These are phyloP conservation scores for Candida ascalaphidarum DNA, from an alignment of 805 yeast genomes.

Conservation along the genomic window DNA sequence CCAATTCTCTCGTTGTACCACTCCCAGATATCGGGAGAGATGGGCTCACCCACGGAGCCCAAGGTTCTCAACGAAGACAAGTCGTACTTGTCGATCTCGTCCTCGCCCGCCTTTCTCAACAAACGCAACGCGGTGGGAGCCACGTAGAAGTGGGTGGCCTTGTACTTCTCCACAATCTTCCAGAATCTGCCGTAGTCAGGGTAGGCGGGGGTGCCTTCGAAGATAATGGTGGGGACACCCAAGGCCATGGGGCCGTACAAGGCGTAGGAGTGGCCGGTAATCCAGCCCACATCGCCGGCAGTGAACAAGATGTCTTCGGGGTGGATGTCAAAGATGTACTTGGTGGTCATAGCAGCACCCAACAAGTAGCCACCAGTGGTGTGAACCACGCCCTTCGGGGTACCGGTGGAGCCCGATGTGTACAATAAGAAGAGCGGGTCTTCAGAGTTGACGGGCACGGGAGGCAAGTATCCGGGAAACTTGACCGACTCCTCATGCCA, in stretches of 20 bases:
- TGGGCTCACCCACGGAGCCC: slow-evolving; percentile 85
- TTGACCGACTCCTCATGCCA: slow-evolving; percentile 67
- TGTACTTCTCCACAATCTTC: slow-evolving; percentile 65
- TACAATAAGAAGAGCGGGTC: slow-evolving; percentile 75
- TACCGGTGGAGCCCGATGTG: slow-evolving; percentile 84
- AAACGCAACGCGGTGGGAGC: slow-evolving; percentile 81
- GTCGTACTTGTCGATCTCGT: slow-evolving; percentile 52
- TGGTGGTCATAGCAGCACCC: slow-evolving; percentile 66
- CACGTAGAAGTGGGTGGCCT: slow-evolving; percentile 72
- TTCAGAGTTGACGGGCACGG: slow-evolving; percentile 69
- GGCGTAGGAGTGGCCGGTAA: slow-evolving; percentile 80
- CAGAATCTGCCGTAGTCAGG: slow-evolving; percentile 76
- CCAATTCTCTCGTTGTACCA: slow-evolving; percentile 75
- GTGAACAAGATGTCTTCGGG: slow-evolving; percentile 70
- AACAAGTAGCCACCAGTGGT: slow-evolving; percentile 73
- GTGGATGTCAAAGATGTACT: slow-evolving; percentile 70
- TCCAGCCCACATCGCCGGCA: slow-evolving; percentile 91
- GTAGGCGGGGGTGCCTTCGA: slow-evolving; percentile 84
- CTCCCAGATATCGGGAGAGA: slow-evolving; percentile 81
- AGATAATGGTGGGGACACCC: slow-evolving; percentile 74
- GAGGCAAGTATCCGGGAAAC: slow-evolving; percentile 63
- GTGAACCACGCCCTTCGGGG: slow-evolving; percentile 83
- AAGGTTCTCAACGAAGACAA: slow-evolving; percentile 57
- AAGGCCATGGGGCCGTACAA: slow-evolving; percentile 71
- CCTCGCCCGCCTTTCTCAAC: slow-evolving; percentile 66